phyloP scores from a whole-genome alignment of 1,284 basidiomycete species.

The Vanrija sp. region DNA sequence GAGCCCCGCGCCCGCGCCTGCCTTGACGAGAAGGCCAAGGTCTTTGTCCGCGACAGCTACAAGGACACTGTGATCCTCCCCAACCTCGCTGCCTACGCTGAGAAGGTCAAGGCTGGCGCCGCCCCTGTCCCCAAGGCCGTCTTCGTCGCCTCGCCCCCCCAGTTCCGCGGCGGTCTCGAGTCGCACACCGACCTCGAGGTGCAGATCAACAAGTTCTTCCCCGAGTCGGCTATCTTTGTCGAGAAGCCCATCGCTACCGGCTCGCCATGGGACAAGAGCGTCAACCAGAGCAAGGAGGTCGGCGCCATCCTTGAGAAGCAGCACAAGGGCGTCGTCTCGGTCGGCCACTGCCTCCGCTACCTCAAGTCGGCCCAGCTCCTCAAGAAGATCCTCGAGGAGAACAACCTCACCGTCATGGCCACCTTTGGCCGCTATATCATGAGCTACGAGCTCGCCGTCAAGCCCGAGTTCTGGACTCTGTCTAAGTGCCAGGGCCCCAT shows the following conservation, averaged over 20 bases:
- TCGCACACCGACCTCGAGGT: conserved; percentile 79
- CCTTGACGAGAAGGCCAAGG: conserved; percentile 76
- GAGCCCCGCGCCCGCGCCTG: conserved; percentile 71
- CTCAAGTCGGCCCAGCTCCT: conserved; percentile 53
- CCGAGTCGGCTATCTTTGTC: conserved; percentile 78
- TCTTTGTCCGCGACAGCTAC: conserved; percentile 85
- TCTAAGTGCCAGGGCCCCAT: conserved; percentile 50
- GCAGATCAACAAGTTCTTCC: conserved; percentile 81
- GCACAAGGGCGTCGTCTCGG: conserved; percentile 55
- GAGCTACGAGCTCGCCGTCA: conserved; percentile 47
- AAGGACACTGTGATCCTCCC: conserved; percentile 78
- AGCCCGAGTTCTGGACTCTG: conserved; percentile 57
- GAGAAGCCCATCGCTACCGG: conserved; percentile 66
- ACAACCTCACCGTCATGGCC: conserved; percentile 55
- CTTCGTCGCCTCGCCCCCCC: conserved; percentile 85
- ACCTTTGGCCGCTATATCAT: conserved; percentile 53
- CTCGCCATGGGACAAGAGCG: conserved; percentile 44
- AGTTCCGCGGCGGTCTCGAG: conserved; percentile 74
- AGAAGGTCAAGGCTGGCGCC: conserved; percentile 53
- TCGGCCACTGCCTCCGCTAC: conserved; percentile 51
- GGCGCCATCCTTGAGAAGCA: conserved; percentile 61
- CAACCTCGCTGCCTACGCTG: conserved; percentile 63
- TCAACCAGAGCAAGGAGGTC: conserved; percentile 56
- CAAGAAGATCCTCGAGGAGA: conserved; percentile 54
- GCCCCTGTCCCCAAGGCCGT: conserved; percentile 60